These are phyloP conservation scores for Hypholoma sublateritium DNA, from an alignment of 768 basidiomycete genomes.

Conservation along the genomic window DNA sequence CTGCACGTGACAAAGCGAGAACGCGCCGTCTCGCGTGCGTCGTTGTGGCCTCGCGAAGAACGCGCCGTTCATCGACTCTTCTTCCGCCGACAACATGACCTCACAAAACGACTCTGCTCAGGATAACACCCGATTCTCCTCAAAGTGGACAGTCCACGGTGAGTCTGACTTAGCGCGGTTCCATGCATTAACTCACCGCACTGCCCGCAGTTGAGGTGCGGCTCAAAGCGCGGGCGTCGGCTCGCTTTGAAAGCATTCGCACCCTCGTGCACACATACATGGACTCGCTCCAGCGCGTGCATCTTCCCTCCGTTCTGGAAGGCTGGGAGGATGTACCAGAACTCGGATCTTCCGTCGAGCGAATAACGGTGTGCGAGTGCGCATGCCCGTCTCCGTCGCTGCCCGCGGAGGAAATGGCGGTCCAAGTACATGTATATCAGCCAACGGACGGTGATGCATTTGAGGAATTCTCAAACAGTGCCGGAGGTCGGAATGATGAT, in stretches of 20 bases:
- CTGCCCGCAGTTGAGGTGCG: slow-evolving; percentile 75
- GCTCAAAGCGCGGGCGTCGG: slow-evolving; percentile 62
- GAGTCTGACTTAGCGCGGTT: slow-evolving; percentile 11
- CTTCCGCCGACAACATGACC: background rate
- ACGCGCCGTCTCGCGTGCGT: background rate
- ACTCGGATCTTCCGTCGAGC: slow-evolving; percentile 73
- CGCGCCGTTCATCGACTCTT: background rate
- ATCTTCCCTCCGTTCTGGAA: slow-evolving; percentile 65
- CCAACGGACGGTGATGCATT: slow-evolving; percentile 65
- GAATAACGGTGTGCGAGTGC: slow-evolving; percentile 71
- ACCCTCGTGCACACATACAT: slow-evolving; percentile 58
- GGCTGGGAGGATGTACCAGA: slow-evolving; percentile 81
- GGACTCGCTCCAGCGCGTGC: slow-evolving; percentile 61
- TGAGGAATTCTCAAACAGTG: slow-evolving; percentile 70
- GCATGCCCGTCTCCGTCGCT: slow-evolving; percentile 55
- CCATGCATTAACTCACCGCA: background rate
- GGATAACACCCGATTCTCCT: background rate
- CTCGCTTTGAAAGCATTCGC: slow-evolving; percentile 76
- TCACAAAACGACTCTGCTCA: background rate
- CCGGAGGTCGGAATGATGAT: slow-evolving; percentile 57
- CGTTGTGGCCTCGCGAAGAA: background rate
- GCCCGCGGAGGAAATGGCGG: slow-evolving; percentile 53
- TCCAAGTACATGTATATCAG: slow-evolving; percentile 90
- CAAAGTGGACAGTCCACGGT: slow-evolving; percentile 71
- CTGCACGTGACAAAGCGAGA: background rate